Evolutionary conservation across 73 alveolate genomes (phyloP).

Genomic region (Paramecium tetraurelia): DNA sequence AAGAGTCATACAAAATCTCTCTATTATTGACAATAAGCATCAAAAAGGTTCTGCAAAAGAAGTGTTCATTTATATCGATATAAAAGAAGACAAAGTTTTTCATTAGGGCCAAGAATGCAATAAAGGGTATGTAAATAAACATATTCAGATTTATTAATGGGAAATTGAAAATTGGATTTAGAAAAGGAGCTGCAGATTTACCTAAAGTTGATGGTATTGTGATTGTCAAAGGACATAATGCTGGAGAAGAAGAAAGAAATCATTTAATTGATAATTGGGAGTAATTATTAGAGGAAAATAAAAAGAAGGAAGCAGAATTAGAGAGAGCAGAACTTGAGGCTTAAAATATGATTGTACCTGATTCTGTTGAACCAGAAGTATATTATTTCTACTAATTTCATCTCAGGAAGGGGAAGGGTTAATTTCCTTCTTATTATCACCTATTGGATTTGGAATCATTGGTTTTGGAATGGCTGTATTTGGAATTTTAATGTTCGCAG

Average conservation of each 20-base stretch:
- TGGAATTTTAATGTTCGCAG: not conserved
- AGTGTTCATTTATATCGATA: not conserved
- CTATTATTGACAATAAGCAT: not conserved
- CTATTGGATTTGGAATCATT: not conserved
- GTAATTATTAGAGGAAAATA: not conserved
- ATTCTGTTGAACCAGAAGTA: not conserved
- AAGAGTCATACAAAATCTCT: not conserved
- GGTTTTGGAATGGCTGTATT: not conserved
- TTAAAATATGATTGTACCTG: slow-evolving; percentile 6
- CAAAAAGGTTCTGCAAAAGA: slow-evolving; percentile 28
- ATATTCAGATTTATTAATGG: not conserved
- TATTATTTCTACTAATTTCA: not conserved
- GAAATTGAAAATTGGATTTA: not conserved
- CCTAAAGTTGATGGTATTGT: slow-evolving; percentile 35
- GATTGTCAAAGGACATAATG: slow-evolving; percentile 25
- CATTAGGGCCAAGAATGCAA: not conserved
- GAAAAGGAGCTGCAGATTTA: slow-evolving; percentile 26
- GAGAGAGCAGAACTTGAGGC: not conserved
- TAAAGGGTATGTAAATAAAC: not conserved
- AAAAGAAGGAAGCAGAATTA: not conserved
- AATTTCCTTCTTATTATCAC: not conserved
- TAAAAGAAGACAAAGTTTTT: not conserved
- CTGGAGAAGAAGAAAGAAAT: slow-evolving; percentile 17
- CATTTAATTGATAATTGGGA: slow-evolving; percentile 42
- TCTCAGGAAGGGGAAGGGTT: not conserved